These are phyloP conservation scores for Naganishia vishniacii DNA, from an alignment of 768 basidiomycete genomes.

Conservation along the genomic window DNA sequence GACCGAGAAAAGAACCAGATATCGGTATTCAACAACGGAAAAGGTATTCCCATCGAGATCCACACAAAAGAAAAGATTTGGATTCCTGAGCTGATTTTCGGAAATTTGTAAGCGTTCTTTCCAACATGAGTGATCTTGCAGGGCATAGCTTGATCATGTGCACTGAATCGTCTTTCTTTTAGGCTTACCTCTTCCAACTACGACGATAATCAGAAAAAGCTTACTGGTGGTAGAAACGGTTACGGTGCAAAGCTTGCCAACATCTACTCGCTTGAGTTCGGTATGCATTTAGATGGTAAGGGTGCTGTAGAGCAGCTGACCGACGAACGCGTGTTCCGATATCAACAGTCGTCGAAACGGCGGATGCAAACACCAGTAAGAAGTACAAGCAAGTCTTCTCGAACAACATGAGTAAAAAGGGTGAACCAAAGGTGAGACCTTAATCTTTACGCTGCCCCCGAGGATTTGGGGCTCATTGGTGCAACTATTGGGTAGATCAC, in stretches of 20 bases:
- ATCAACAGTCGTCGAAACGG: conserved; percentile 69
- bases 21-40: conserved; percentile 90
- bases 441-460: not conserved
- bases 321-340: not conserved
- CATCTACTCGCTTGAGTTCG: conserved; percentile 95
- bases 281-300: conserved; percentile 35
- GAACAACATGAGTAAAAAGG: conserved; percentile 83
- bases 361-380: conserved; percentile 73
- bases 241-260: conserved; percentile 98
- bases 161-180: too few species aligned
- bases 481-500: conserved; percentile 58
- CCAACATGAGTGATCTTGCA: not conserved
- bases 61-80: conserved; percentile 88
- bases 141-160: too few species aligned
- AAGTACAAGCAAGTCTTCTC: conserved; percentile 96
- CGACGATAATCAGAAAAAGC: conserved; percentile 96
- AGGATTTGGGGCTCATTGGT: not conserved
- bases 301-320: not conserved
- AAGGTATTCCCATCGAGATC: conserved; percentile 93
- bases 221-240: conserved; percentile 96
- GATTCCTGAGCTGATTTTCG: conserved; percentile 96
- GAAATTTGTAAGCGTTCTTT: conserved; percentile 60
- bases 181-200: conserved; percentile 87
- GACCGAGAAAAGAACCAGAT: conserved; percentile 77
- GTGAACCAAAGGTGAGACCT: conserved; percentile 62